These are phyloP conservation scores for Psilocybe sp. DNA, from an alignment of 768 basidiomycete genomes.

Conservation along the genomic window DNA sequence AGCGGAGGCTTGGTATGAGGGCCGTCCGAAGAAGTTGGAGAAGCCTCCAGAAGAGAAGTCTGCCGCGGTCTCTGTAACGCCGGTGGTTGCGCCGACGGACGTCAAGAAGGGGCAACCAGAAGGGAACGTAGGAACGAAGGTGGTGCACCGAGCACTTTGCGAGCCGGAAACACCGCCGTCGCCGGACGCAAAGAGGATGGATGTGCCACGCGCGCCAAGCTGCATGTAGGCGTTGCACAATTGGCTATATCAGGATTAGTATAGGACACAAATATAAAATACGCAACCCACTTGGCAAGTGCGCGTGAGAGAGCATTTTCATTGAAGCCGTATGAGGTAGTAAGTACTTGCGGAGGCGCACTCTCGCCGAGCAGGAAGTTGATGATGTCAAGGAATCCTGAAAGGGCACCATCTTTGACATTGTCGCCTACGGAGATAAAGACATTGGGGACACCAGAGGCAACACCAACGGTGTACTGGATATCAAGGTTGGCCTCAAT, in stretches of 20 bases:
- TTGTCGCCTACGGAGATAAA: slow-evolving; percentile 32
- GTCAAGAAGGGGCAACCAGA: slow-evolving; percentile 47
- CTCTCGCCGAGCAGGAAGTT: slow-evolving; percentile 23
- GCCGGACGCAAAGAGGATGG: slow-evolving; percentile 57
- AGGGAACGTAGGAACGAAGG: slow-evolving; percentile 21
- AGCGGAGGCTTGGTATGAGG: slow-evolving; percentile 35
- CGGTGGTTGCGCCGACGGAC: slow-evolving; percentile 45
- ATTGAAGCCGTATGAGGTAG: slow-evolving; percentile 40
- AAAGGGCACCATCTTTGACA: slow-evolving; percentile 25
- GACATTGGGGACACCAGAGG: slow-evolving; percentile 28
- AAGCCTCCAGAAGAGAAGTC: slow-evolving; percentile 52
- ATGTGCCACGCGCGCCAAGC: slow-evolving; percentile 63
- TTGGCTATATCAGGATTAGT: slow-evolving; percentile 10
- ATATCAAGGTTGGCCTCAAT: slow-evolving; percentile 33
- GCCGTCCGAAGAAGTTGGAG: slow-evolving; percentile 34
- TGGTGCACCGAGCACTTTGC: slow-evolving; percentile 19
- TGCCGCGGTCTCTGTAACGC: slow-evolving; percentile 37
- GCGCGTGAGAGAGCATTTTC: slow-evolving; percentile 33
- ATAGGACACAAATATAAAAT: background rate
- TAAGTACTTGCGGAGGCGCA: slow-evolving; percentile 35
- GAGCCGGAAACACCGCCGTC: slow-evolving; percentile 49
- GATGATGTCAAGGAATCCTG: slow-evolving; percentile 32
- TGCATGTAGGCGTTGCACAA: slow-evolving; percentile 44
- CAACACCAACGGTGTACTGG: slow-evolving; percentile 34
- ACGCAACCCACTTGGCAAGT: slow-evolving; percentile 24